These are phyloP conservation scores for Coprinellus micaceus DNA, from an alignment of 768 basidiomycete species.

Conservation along the genomic window DNA sequence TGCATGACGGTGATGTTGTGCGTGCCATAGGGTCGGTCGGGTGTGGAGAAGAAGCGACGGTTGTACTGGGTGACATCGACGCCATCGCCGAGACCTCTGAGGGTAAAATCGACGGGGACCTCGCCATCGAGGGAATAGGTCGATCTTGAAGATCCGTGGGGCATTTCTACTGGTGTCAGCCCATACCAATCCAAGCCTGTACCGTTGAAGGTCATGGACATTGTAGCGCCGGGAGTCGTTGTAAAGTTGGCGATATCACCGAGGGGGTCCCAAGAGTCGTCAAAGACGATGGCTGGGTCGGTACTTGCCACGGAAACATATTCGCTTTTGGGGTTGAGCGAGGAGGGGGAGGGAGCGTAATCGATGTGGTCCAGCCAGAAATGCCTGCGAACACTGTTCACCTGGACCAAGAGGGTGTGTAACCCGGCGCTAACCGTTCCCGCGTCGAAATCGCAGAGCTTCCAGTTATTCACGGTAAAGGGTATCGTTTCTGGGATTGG, in stretches of 20 bases:
- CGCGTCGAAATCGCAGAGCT: background rate
- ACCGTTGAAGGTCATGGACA: background rate
- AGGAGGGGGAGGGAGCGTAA: background rate
- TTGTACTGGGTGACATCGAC: background rate
- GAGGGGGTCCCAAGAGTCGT: background rate
- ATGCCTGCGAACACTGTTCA: background rate
- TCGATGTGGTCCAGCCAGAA: constrained; percentile 1
- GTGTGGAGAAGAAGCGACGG: constrained; percentile 8
- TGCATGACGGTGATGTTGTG: constrained; percentile 5
- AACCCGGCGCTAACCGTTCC: background rate
- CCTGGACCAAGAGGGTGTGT: background rate
- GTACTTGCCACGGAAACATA: background rate
- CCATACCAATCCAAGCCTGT: constrained; percentile 3
- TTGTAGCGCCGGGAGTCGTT: background rate
- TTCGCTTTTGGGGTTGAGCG: background rate
- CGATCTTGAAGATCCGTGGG: background rate
- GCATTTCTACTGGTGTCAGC: background rate
- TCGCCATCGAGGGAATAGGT: background rate
- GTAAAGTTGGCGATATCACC: background rate
- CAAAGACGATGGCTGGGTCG: background rate
- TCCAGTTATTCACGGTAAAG: background rate
- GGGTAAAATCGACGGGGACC: background rate
- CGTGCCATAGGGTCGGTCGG: background rate
- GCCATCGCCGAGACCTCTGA: background rate
- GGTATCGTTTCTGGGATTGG: background rate